These are phyloP conservation scores for Tagetes patula DNA, from an alignment of 129 eudicot species.

Conservation along the genomic window DNA sequence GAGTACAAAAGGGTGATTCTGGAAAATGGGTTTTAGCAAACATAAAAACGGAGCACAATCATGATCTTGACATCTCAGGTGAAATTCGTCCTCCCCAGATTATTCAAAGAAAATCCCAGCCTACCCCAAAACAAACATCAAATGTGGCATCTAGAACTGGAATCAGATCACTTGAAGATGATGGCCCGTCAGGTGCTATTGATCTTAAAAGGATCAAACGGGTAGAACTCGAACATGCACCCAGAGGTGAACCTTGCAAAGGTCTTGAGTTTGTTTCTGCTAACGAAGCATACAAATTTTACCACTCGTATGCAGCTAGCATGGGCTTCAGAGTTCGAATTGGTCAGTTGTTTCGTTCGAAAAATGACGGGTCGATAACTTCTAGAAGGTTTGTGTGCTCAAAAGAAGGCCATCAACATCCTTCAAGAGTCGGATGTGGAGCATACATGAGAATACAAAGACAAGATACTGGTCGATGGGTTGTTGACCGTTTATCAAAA, in stretches of 20 bases:
- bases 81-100: slow-evolving; percentile 47
- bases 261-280: slow-evolving; percentile 71
- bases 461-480: slow-evolving; percentile 76
- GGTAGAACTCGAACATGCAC: slow-evolving; percentile 48
- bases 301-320: slow-evolving; percentile 59
- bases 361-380: slow-evolving; percentile 78
- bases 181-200: slow-evolving; percentile 54
- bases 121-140: slow-evolving; percentile 45
- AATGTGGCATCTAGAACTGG: slow-evolving; percentile 64
- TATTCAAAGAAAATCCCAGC: slow-evolving; percentile 53
- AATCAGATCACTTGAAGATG: slow-evolving; percentile 73
- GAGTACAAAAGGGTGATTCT: slow-evolving; percentile 68
- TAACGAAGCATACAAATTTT: slow-evolving; percentile 72
- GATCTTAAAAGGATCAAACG: slow-evolving; percentile 73
- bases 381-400: slow-evolving; percentile 90
- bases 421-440: slow-evolving; percentile 88
- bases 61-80: slow-evolving; percentile 64
- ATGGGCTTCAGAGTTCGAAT: slow-evolving; percentile 72
- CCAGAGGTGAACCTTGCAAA: slow-evolving; percentile 62
- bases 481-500: slow-evolving; percentile 74
- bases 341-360: slow-evolving; percentile 83
- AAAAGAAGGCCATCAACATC: slow-evolving; percentile 89
- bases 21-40: slow-evolving; percentile 86
- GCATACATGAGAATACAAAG: slow-evolving; percentile 91
- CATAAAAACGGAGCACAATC: slow-evolving; percentile 79